Conservation (phyloP, 306 rosid genomes). For the Fagus crenata region DNA sequence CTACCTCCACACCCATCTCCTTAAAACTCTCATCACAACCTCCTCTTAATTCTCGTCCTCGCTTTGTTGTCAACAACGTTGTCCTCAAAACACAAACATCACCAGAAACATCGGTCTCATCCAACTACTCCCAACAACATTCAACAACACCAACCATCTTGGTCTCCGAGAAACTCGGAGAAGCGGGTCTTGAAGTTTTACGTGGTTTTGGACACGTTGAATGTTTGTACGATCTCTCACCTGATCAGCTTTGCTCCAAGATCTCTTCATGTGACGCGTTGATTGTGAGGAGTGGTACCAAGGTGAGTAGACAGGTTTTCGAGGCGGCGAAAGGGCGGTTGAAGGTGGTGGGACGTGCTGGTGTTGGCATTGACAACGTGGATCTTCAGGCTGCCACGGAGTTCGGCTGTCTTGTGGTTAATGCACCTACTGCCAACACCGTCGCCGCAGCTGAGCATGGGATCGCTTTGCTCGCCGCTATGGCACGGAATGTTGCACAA, state of each 20-base stretch:
- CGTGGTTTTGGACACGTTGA: conserved; percentile 61
- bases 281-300: conserved; percentile 84
- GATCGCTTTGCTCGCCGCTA: conserved; percentile 75
- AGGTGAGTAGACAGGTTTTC: conserved; percentile 65
- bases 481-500: conserved; percentile 88
- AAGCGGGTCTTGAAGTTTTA: conserved; percentile 64
- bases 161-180: conserved; percentile 86
- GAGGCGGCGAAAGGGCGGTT: conserved; percentile 68
- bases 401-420: conserved; percentile 81
- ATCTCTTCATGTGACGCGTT: conserved; percentile 72
- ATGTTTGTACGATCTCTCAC: conserved; percentile 54
- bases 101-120: background rate
- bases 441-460: conserved; percentile 91
- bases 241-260: conserved; percentile 62
- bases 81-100: conserved; percentile 39
- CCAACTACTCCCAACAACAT: background rate
- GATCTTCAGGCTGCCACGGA: conserved; percentile 94
- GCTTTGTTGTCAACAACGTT: conserved; percentile 28
- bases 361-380: conserved; percentile 92
- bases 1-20: conserved; percentile 29
- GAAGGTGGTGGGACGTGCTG: conserved; percentile 94
- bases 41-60: background rate
- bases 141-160: conserved; percentile 49
- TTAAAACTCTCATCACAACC: conserved; percentile 15
- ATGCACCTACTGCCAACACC: conserved; percentile 88